These are phyloP conservation scores for Lathyrus tuberosus DNA, from an alignment of 306 rosid species.

Conservation along the genomic window DNA sequence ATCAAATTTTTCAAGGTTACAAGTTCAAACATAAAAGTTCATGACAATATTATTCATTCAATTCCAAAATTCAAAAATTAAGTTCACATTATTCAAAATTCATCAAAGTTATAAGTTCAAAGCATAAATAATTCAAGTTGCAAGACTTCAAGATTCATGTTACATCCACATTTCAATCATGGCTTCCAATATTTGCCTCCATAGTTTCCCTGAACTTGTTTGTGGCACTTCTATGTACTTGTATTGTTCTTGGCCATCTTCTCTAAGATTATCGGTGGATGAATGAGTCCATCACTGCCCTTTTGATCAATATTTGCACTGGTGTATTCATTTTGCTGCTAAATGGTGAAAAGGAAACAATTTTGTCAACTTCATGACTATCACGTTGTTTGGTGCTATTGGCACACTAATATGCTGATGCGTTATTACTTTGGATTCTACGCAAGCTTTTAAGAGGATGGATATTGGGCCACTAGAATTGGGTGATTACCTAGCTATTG, in stretches of 20 bases:
- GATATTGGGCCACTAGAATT: conserved; percentile 74
- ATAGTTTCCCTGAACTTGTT: conserved; percentile 89
- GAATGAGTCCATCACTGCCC: conserved; percentile 96
- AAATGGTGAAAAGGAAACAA: conserved; percentile 96
- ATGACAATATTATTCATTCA: too few species aligned
- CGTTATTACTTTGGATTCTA: conserved; percentile 72
- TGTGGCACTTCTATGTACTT: conserved; percentile 92
- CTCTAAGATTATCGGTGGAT: conserved; percentile 98
- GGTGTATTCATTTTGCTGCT: conserved; percentile 79
- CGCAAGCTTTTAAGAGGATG: conserved; percentile 62
- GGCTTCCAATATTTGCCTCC: conserved; percentile 40
- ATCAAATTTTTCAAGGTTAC: too few species aligned
- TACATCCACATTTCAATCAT: too few species aligned
- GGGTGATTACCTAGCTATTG: conserved; percentile 84
- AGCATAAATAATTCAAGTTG: too few species aligned
- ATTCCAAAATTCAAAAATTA: too few species aligned
- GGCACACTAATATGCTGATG: conserved; percentile 85
- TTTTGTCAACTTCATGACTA: conserved; percentile 81
- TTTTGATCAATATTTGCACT: conserved; percentile 73
- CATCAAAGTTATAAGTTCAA: too few species aligned
- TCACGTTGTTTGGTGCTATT: conserved; percentile 85
- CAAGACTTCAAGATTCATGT: too few species aligned
- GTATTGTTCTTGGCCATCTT: conserved; percentile 94
- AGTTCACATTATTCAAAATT: too few species aligned
- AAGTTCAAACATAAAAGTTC: too few species aligned